phyloP scores from a whole-genome alignment of 768 basidiomycete genomes.

The Mycena floridula region DNA sequence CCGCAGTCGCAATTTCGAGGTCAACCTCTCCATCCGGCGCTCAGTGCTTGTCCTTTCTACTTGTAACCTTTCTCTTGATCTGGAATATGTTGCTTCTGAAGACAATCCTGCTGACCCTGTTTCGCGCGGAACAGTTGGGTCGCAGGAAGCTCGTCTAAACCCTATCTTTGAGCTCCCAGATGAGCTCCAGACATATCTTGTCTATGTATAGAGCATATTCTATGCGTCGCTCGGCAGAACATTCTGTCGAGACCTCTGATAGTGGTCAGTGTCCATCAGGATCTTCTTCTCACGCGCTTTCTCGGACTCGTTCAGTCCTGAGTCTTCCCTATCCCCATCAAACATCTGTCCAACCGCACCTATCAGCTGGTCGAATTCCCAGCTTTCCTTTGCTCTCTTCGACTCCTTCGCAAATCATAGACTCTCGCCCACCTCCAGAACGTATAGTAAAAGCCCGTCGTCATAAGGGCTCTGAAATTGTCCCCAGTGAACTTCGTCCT shows the following conservation, averaged over 20 bases:
- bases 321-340: not conserved
- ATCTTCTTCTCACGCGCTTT: not conserved
- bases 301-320: not conserved
- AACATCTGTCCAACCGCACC: not conserved
- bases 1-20: conserved; percentile 9
- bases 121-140: conserved; percentile 9
- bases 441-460: not conserved
- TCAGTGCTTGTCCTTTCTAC: conserved; percentile 3
- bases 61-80: conserved; percentile 2
- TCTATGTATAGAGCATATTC: conserved; percentile 3
- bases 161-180: conserved; percentile 1
- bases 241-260: not conserved
- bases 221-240: not conserved
- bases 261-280: not conserved
- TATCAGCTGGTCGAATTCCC: not conserved
- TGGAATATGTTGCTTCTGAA: conserved; percentile 11
- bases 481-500: not conserved
- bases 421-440: not conserved
- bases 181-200: not conserved
- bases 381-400: not conserved
- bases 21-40: conserved; percentile 11
- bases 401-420: not conserved
- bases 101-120: conserved; percentile 16
- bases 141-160: not conserved
- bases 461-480: not conserved